Evolutionary conservation across 129 eudicot genomes (phyloP), one percentile per base, ranked within the genome.

Genomic region (Flaveria bidentis): DNA sequence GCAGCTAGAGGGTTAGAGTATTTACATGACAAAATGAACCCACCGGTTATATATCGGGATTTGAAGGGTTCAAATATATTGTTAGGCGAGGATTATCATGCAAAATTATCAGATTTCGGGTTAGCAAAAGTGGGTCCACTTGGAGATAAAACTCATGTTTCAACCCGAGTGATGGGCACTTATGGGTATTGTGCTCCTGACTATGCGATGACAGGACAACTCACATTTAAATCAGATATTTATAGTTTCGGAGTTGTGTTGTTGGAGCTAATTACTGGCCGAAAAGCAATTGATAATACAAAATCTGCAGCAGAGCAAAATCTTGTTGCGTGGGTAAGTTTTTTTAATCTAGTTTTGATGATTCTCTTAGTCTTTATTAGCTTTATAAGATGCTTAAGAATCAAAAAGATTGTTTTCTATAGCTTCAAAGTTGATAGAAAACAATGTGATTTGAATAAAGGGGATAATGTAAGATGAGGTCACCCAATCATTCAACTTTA

Each of bases 161-260:
- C 96, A 26, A 94, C 98, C 72, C 76, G 98, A 71, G 98, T 93
- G 80, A 93, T 93, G 98, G 98, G 98, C 74, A 93, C 98, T 1
- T 93, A 93, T 44, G 97, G 98, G 12, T 93, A 93, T 72, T 93
- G 98, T 79, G 98, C 98, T 69, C 98, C 98, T 23, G 98, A 93
- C 49, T 93, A 93, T 78, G 98, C 98, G 49, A 90, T 93, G 98
- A 93, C 97, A 2, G 98, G 98, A 57, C 97, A 94, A 80, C 91
- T 93, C 55, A 93, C 91, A 10, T 93, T 90, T 74, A 93, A 90
- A 67, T 93, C 97, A n/a, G 98, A 93, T 80, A 90, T 90, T 30
- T 93, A 85, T 71, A 93, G 98, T 77, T 93, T 90, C 25, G 98
- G 98, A 11, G 98, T 93, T 72, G 88, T 94, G 58, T 83, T 93